A percentile compares a stretch with the other conserved stretches of the same genome.
phyloP scores from a whole-genome alignment of 768 basidiomycete genomes.

The Termitomyces sp. region DNA sequence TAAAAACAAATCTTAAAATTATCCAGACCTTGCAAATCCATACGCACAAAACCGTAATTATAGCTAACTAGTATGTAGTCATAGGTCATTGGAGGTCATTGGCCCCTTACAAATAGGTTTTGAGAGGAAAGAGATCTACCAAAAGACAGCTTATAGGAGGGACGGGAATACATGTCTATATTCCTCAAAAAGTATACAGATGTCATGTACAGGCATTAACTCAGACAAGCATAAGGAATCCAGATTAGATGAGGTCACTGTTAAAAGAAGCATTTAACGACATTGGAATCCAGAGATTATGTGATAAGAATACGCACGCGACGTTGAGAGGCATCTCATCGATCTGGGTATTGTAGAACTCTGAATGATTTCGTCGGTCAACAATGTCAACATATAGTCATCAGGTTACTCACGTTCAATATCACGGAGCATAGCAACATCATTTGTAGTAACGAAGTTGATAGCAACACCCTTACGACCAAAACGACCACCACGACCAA shows the following conservation, averaged over 20 bases:
- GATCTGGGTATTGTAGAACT: constrained; percentile 95
- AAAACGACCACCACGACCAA: constrained; percentile 96
- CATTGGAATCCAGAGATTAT: too few relatives aligned
- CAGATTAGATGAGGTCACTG: constrained; percentile 74
- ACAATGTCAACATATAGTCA: background rate
- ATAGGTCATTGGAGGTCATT: too few relatives aligned
- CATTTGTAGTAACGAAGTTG: constrained; percentile 96
- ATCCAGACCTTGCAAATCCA: too few relatives aligned
- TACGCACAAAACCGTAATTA: too few relatives aligned
- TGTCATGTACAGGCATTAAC: constrained; percentile 12
- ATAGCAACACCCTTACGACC: constrained; percentile 98
- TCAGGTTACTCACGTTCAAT: constrained; percentile 75
- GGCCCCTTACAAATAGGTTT: too few relatives aligned
- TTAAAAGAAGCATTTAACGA: background rate
- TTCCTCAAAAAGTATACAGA: constrained; percentile 2
- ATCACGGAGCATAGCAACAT: constrained; percentile 88
- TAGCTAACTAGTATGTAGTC: too few relatives aligned
- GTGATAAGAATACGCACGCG: constrained; percentile 51
- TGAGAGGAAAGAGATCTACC: background rate
- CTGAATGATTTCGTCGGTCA: constrained; percentile 29
- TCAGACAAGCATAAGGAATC: constrained; percentile 1
- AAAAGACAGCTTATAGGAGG: background rate
- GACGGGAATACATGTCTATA: constrained; percentile 12
- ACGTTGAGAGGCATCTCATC: constrained; percentile 99
- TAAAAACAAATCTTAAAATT: background rate